Evolutionary conservation across 202 grass and related monocot genomes (phyloP).

Genomic region (Panicum virgatum): DNA sequence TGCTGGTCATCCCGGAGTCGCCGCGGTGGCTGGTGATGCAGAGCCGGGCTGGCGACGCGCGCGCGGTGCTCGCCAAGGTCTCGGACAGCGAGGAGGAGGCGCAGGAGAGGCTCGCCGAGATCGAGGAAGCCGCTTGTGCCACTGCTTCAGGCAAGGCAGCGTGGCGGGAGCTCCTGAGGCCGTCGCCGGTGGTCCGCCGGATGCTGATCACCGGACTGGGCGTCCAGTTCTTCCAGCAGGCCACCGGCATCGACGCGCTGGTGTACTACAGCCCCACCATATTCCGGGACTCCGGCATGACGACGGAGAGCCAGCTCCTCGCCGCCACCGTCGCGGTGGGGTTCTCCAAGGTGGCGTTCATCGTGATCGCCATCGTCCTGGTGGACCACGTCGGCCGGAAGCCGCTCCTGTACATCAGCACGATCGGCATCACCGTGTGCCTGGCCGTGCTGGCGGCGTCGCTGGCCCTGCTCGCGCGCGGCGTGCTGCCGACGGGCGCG

Average conservation of each 20-base stretch:
- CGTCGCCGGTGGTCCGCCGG: slow-evolving; percentile 49
- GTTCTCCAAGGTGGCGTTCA: slow-evolving; percentile 64
- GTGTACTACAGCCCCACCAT: slow-evolving; percentile 91
- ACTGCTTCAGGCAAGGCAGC: slow-evolving; percentile 32
- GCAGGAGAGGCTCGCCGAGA: slow-evolving; percentile 55
- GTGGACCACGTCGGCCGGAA: slow-evolving; percentile 71
- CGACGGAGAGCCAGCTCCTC: slow-evolving; percentile 69
- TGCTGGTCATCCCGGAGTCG: slow-evolving; percentile 77
- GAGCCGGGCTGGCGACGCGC: slow-evolving; percentile 46
- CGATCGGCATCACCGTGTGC: slow-evolving; percentile 65
- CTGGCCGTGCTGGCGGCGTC: slow-evolving; percentile 44
- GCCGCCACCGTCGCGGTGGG: slow-evolving; percentile 76
- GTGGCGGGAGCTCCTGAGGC: slow-evolving; percentile 59
- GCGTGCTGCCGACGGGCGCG: slow-evolving; percentile 38
- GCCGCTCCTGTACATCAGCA: slow-evolving; percentile 70
- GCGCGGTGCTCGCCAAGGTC: slow-evolving; percentile 58
- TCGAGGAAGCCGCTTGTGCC: slow-evolving; percentile 50
- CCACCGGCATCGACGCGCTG: slow-evolving; percentile 73
- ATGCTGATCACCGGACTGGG: slow-evolving; percentile 70
- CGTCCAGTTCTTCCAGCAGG: slow-evolving; percentile 76
- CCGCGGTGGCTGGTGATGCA: slow-evolving; percentile 84
- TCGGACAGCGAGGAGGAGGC: slow-evolving; percentile 55
- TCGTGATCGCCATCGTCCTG: slow-evolving; percentile 67
- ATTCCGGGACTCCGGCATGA: slow-evolving; percentile 62
- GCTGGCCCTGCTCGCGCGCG: slow-evolving; percentile 44